Base-by-base conservation (phyloP, 352 stramenopile species). In the Globisporangium paroecandrum region DNA sequence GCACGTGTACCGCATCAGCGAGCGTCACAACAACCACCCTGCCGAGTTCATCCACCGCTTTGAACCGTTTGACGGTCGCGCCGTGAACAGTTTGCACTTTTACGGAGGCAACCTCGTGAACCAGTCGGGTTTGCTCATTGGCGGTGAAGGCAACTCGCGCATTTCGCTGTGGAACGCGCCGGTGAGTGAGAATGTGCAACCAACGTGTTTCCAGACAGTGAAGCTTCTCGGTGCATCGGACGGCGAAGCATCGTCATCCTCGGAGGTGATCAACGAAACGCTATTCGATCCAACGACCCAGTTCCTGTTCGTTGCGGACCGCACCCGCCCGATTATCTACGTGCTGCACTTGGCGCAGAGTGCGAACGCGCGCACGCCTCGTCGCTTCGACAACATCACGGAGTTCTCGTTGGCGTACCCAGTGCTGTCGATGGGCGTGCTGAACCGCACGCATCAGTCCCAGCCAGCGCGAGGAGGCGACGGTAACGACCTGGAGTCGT, bases 241-340 rank as follows among this genome's bases (percentile, higher is more conserved):
- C 3, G 73, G 62, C 18, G 60, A 70, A 69, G 74, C 29, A 6
- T 61, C 75, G 36, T 64, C 62, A 1, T 64, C 61, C n/a, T 60
- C 71, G 34, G 58, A 64, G 38, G 65, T 65, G 18, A 79, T 75
- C 32, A 77, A 90, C 56, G 87, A 93, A 60, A 79, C 83, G 9
- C 74, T 88, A 20, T 81, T 95, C 54, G 87, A 95, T 61, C 73
- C 81, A 20, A 90, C 76, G 34, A 82, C 74, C 25, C 81, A 93
- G 62, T 93, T 90, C 32, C 65, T 95, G 43, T 93, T 93, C 69
- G 83, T 95, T n/a, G 83, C 87, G 0, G 84, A 93, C 63, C 83
- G 87, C 4, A 70, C 69, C 3, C 78, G 80, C 9, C 81, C 87
- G 25, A 49, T 88, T 38, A 69, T 95, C 29, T 92, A 89, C 65